Evolutionary conservation across 2,329 filamentous ascomycete genomes (phyloP).

Genomic region (Neonectria coccinea): DNA sequence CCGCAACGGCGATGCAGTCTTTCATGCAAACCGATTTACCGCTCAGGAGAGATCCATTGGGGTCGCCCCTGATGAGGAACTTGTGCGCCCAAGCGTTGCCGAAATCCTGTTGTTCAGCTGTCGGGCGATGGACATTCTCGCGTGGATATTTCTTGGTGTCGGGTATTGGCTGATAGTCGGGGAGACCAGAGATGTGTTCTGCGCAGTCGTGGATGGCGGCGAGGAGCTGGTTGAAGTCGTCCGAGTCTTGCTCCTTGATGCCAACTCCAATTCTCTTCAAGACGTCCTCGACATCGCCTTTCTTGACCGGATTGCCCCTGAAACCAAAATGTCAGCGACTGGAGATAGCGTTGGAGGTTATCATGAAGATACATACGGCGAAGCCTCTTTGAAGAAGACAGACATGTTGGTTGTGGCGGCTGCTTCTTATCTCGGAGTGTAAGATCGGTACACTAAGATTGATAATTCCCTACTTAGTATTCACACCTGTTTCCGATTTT

Average conservation of each 20-base stretch:
- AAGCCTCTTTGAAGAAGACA: conserved; percentile 55
- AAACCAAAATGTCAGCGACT: background rate
- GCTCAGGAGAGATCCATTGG: conserved; percentile 42
- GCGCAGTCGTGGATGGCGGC: conserved; percentile 65
- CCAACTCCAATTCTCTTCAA: conserved; percentile 52
- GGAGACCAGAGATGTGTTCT: conserved; percentile 55
- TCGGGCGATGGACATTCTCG: conserved; percentile 55
- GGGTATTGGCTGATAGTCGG: conserved; percentile 59
- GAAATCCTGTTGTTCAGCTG: conserved; percentile 55
- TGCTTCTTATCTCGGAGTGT: conserved; percentile 1
- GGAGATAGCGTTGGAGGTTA: background rate
- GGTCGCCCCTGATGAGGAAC: conserved; percentile 56
- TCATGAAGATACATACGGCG: conserved; percentile 42
- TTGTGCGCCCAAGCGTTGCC: conserved; percentile 65
- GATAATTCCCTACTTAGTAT: background rate
- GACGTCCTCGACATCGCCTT: conserved; percentile 53
- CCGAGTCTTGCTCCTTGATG: conserved; percentile 51
- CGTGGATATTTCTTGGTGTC: conserved; percentile 59
- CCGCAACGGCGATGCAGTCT: conserved; percentile 66
- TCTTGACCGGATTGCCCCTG: conserved; percentile 55
- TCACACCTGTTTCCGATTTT: background rate
- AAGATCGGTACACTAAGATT: background rate
- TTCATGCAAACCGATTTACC: conserved; percentile 64
- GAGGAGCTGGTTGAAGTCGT: conserved; percentile 60
- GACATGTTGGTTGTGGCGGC: conserved; percentile 46